A percentile compares a stretch with the other conserved stretches of the same genome.
Evolutionary conservation across 371 early-diverging fungal species (phyloP).

Genomic region (Zychaea mexicana): DNA sequence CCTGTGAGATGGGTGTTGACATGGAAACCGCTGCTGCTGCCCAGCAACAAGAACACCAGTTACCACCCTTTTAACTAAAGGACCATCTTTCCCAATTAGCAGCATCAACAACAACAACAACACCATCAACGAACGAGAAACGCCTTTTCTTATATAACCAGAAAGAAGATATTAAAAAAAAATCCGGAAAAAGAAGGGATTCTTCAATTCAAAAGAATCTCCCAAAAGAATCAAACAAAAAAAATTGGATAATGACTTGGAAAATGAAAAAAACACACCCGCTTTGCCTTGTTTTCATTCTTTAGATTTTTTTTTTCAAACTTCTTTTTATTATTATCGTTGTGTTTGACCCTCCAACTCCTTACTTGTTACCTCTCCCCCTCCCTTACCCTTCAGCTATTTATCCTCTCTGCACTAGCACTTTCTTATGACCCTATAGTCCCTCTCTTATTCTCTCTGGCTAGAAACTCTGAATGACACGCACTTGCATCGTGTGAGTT

Average conservation of each 20-base stretch:
- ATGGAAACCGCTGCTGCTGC: constrained; percentile 2
- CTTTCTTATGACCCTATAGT: background rate
- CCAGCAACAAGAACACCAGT: background rate
- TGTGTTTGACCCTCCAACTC: background rate
- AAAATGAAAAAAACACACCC: no score
- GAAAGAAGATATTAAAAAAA: background rate
- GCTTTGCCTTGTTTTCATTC: no score
- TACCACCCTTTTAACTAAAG: background rate
- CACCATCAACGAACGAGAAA: background rate
- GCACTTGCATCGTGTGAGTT: background rate
- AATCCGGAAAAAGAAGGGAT: background rate
- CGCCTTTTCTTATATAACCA: background rate
- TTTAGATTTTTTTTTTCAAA: no score
- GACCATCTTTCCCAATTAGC: background rate
- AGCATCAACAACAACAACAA: background rate
- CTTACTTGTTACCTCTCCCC: background rate
- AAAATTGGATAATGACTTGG: background rate
- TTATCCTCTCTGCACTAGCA: no score
- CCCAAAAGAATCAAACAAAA: background rate
- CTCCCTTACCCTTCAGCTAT: background rate
- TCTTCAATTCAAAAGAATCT: no score
- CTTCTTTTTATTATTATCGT: background rate
- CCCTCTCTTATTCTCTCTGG: background rate
- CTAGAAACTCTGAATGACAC: background rate
- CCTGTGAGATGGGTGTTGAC: constrained; percentile 39